A percentile compares a stretch with the other conserved stretches of the same genome.
Conservation (phyloP, 305 asterid genomes). For the Petunia hybrid region DNA sequence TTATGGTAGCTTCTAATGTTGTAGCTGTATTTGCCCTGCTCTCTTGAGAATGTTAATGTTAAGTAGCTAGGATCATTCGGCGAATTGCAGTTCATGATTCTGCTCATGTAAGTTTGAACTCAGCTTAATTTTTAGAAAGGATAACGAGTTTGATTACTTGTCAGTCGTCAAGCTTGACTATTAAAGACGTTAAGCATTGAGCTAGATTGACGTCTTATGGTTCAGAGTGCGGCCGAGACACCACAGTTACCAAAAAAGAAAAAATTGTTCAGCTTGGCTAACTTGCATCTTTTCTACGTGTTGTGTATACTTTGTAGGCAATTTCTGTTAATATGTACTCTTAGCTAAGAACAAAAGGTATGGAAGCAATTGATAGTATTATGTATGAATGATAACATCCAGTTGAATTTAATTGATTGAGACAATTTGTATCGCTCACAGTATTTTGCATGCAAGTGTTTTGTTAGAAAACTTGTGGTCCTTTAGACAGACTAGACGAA, state of each 20-base stretch:
- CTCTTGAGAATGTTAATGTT: not conserved
- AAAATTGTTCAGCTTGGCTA: not conserved
- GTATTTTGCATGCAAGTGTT: too few species aligned
- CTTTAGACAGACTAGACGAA: too few species aligned
- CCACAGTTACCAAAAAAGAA: too few species aligned
- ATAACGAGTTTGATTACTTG: not conserved
- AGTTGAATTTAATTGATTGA: too few species aligned
- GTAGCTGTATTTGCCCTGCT: not conserved
- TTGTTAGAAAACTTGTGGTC: too few species aligned
- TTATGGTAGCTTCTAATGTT: slow-evolving; percentile 18
- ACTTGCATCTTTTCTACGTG: not conserved
- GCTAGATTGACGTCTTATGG: not conserved
- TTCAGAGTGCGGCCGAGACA: not conserved
- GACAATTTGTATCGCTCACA: too few species aligned
- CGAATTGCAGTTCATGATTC: not conserved
- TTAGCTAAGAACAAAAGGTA: too few species aligned
- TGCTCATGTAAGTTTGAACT: not conserved
- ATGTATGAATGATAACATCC: too few species aligned
- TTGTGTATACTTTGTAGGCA: not conserved
- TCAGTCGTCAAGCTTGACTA: slow-evolving; percentile 1
- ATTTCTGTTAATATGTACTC: too few species aligned
- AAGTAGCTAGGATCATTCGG: slow-evolving; percentile 1
- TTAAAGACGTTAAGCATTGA: not conserved
- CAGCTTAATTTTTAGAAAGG: not conserved
- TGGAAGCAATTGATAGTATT: too few species aligned